Evolutionary conservation across 768 basidiomycete genomes (phyloP).

Genomic region (Lactarius hengduanensis): DNA sequence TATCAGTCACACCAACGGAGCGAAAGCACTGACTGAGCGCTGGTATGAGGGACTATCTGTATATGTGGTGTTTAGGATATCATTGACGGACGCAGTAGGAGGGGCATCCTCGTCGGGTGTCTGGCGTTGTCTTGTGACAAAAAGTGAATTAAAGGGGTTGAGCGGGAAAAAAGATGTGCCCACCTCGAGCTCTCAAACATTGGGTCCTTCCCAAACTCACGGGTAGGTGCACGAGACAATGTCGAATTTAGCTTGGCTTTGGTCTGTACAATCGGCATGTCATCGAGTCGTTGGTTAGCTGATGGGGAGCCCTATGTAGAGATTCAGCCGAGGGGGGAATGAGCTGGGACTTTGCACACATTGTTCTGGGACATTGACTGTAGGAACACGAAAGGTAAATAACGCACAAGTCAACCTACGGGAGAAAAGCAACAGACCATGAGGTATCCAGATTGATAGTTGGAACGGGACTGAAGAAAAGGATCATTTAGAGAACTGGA

Average conservation of each 20-base stretch:
- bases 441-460: constrained; percentile 79
- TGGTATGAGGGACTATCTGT: constrained; percentile 43
- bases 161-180: constrained; percentile 29
- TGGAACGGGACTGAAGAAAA: constrained; percentile 68
- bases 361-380: constrained; percentile 65
- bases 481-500: constrained; percentile 61
- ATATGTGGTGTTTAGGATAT: constrained; percentile 62
- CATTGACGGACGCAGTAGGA: constrained; percentile 70
- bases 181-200: constrained; percentile 78
- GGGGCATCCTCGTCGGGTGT: constrained; percentile 63
- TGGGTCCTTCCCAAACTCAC: constrained; percentile 80
- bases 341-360: constrained; percentile 36
- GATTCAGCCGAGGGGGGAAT: background rate
- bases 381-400: background rate
- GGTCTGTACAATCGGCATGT: constrained; percentile 71
- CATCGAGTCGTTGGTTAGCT: constrained; percentile 63
- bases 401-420: background rate
- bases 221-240: constrained; percentile 58
- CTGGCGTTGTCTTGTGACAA: constrained; percentile 21
- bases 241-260: constrained; percentile 79
- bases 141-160: background rate
- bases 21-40: constrained; percentile 40
- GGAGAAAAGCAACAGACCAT: constrained; percentile 49
- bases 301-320: constrained; percentile 42
- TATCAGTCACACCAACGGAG: constrained; percentile 2